Base-by-base conservation (phyloP, 768 basidiomycete species). In the Chalciporus piperatus region DNA sequence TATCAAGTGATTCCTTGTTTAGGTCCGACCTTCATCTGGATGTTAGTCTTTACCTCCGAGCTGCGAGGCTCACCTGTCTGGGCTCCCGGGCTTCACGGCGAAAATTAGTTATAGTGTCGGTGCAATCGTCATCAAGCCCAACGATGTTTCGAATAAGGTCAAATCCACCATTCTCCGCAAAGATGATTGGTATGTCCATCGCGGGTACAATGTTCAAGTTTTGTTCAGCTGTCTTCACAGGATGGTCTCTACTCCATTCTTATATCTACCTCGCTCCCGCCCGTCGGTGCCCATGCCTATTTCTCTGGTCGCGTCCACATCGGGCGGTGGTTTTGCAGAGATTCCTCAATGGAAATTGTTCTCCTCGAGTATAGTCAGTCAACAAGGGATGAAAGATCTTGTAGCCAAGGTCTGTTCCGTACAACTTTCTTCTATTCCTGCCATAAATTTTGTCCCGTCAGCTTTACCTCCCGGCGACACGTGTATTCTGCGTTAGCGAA, bases 11-110 rank as follows among this genome's bases (percentile, higher is more conserved):
- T 41, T 45, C 40, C 41, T 57, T 19, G 9, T 11, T n/a, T 32
- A 28, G n/a, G 41, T 22, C 49, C 5, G 33, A 22, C 9, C 45
- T 44, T 52, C 20, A 59, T 33, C 47, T 52, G 27, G 46, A 45
- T 23, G 13, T 22, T 41, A 89, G 87, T 74, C 81, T 40, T 72
- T 91, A 20, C 88, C 88, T 19, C 89, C 88, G 1, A 86, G 81
- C 12, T 84, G 82, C 54, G 74, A 81, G 50, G 81, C 84, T 14
- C 85, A 83, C 55, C 71, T 90, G 16, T 77, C 79, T 12, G 87
- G 87, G 3, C 65, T 89, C 7, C 88, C 88, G 10, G 89, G 88
- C 1, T 89, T 90, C 60, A 72, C 74, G 14, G 86, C 88, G 13
- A 77, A 67, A 7, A 80, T 87, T 47, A 78, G 79, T 22, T 91